Evolutionary conservation across 495 filamentous ascomycete species (phyloP).

Genomic region (Haplographium delicatum): DNA sequence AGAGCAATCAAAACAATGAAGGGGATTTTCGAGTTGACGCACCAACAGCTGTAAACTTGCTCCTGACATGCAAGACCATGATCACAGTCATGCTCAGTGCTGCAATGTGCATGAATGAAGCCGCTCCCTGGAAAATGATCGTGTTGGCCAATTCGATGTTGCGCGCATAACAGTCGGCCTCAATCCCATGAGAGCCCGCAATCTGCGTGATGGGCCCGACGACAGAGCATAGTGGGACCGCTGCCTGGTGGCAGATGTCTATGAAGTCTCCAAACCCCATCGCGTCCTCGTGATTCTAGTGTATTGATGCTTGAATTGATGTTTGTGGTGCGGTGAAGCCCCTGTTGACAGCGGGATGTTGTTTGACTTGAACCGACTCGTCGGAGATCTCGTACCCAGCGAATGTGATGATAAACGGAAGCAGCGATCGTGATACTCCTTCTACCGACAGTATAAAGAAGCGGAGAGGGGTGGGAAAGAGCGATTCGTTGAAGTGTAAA

Average conservation of each 20-base stretch:
- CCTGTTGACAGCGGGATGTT: neutral
- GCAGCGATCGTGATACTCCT: conserved; percentile 18
- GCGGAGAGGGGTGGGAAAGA: conserved; percentile 4
- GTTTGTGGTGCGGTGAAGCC: conserved; percentile 1
- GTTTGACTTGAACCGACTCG: neutral
- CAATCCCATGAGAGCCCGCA: conserved; percentile 55
- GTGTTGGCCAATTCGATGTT: conserved; percentile 97
- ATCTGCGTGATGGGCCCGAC: conserved; percentile 48
- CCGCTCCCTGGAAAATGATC: conserved; percentile 92
- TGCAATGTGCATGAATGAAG: conserved; percentile 87
- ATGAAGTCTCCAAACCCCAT: conserved; percentile 94
- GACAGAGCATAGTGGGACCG: conserved; percentile 81
- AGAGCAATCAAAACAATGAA: too few relatives aligned
- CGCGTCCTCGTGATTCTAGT: conserved; percentile 16
- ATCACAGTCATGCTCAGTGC: conserved; percentile 88
- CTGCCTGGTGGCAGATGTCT: conserved; percentile 76
- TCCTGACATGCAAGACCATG: conserved; percentile 94
- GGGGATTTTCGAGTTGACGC: conserved; percentile 33
- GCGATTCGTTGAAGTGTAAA: conserved; percentile 5
- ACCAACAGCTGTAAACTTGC: conserved; percentile 99
- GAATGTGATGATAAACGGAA: conserved; percentile 13
- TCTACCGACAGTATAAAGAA: neutral
- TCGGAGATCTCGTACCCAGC: conserved; percentile 4
- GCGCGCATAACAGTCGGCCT: conserved; percentile 87
- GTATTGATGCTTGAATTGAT: conserved; percentile 17